These are phyloP conservation scores for Sporobolomyces phaffii DNA, from an alignment of 768 basidiomycete species.

Conservation along the genomic window DNA sequence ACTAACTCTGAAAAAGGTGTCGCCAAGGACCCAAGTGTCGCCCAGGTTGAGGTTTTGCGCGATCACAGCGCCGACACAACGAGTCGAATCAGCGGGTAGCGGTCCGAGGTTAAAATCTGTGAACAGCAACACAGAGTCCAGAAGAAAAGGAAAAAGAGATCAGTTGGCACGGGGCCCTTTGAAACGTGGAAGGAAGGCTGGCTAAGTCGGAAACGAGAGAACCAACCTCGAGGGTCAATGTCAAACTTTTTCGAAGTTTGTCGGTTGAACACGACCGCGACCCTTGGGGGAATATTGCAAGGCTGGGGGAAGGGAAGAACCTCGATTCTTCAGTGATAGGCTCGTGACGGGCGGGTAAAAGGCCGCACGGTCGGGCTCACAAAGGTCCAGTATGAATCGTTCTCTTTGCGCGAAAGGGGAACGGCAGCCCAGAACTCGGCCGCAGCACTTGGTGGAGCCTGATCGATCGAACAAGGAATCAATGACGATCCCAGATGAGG, in stretches of 20 bases:
- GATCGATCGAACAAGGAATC: background rate
- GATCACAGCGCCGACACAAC: conserved; percentile 8
- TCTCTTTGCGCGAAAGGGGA: background rate
- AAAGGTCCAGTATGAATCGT: conserved; percentile 15
- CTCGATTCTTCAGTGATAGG: background rate
- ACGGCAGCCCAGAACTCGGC: conserved; percentile 21
- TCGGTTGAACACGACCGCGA: background rate
- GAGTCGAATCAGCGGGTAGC: background rate
- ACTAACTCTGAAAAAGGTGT: conserved; percentile 10
- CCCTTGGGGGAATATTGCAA: background rate
- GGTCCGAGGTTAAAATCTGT: conserved; percentile 17
- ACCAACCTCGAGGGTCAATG: background rate
- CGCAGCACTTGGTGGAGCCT: conserved; percentile 23
- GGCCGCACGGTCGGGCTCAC: background rate
- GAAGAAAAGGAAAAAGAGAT: no score
- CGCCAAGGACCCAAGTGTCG: conserved; percentile 1
- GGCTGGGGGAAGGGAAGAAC: background rate
- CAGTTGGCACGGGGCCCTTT: no score
- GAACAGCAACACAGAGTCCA: no score
- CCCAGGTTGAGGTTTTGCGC: background rate
- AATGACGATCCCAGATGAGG: no score
- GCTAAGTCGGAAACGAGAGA: background rate
- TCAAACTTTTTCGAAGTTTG: background rate
- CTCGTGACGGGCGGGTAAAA: background rate
- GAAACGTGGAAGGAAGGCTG: background rate